Percentiles rank a stretch among this genome's conserved stretches.
Conservation (phyloP, 768 basidiomycete species). For the Ephemerocybe angulata region DNA sequence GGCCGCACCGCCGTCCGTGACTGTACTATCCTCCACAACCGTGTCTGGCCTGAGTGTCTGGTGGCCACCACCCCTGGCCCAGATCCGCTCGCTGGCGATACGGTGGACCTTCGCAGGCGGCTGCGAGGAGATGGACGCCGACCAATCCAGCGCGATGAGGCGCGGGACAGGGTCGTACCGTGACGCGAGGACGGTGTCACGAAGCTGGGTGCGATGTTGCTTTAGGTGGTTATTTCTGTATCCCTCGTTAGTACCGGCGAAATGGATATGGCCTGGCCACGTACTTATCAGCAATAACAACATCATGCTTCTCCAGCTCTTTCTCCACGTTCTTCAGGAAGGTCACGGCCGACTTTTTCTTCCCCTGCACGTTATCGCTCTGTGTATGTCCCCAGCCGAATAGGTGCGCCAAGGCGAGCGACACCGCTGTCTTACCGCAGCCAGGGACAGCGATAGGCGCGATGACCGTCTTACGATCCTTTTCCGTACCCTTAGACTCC, state of each 20-base stretch:
- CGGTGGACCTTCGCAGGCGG: slow-evolving; percentile 64
- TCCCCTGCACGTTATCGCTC: slow-evolving; percentile 81
- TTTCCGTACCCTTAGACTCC: slow-evolving; percentile 26
- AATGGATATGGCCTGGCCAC: slow-evolving; percentile 18
- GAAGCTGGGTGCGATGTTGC: slow-evolving; percentile 74
- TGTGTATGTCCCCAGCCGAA: slow-evolving; percentile 92
- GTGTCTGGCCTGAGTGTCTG: slow-evolving; percentile 68
- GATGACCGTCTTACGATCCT: slow-evolving; percentile 71
- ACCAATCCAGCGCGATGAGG: slow-evolving; percentile 81
- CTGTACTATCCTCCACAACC: slow-evolving; percentile 8
- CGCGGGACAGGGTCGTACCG: slow-evolving; percentile 55
- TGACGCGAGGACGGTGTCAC: slow-evolving; percentile 37
- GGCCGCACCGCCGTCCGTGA: background rate
- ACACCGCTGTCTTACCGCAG: slow-evolving; percentile 87
- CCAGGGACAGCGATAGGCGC: slow-evolving; percentile 90
- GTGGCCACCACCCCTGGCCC: slow-evolving; percentile 77
- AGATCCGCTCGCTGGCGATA: slow-evolving; percentile 74
- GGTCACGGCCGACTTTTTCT: slow-evolving; percentile 69
- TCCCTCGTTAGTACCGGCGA: background rate
- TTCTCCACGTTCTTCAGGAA: slow-evolving; percentile 72
- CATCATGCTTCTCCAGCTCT: slow-evolving; percentile 56
- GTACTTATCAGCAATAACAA: slow-evolving; percentile 93
- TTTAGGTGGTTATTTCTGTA: slow-evolving; percentile 80
- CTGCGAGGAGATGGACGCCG: slow-evolving; percentile 35
- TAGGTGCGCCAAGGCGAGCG: slow-evolving; percentile 72